phyloP scores from a whole-genome alignment of 345 rosid genomes.

The Theobroma cacao region DNA sequence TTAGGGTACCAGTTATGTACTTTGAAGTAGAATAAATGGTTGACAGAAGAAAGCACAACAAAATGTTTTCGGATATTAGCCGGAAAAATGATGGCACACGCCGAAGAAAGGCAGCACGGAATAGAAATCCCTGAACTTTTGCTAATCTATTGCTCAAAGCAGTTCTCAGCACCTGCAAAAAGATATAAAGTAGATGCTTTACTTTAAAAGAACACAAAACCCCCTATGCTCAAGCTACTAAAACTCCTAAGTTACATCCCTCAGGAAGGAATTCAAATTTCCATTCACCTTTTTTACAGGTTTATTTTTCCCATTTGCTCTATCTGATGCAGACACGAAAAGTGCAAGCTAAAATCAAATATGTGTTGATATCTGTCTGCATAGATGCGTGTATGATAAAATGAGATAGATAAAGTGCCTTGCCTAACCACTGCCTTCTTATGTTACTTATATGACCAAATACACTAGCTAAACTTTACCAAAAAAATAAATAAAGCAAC shows the following conservation, averaged over 20 bases:
- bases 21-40: conserved; percentile 82
- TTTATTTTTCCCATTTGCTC: neutral
- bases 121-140: conserved; percentile 95
- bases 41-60: conserved; percentile 84
- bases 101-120: conserved; percentile 93
- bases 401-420: neutral
- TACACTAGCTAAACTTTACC: neutral
- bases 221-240: neutral
- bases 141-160: conserved; percentile 93
- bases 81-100: conserved; percentile 82
- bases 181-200: neutral
- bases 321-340: neutral
- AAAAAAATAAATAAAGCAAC: neutral
- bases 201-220: conserved; percentile 3
- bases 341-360: neutral
- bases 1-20: conserved; percentile 82
- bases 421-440: neutral
- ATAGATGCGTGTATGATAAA: neutral
- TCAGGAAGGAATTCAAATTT: neutral
- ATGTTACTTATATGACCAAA: conserved; percentile 4
- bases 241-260: neutral
- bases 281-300: neutral
- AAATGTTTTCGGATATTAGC: conserved; percentile 85
- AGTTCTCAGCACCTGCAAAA: conserved; percentile 78
- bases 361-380: neutral